Evolutionary conservation across 106 monocot species (phyloP), one percentile per base, ranked within the genome.

Genomic region (Dendrobium nobile): DNA sequence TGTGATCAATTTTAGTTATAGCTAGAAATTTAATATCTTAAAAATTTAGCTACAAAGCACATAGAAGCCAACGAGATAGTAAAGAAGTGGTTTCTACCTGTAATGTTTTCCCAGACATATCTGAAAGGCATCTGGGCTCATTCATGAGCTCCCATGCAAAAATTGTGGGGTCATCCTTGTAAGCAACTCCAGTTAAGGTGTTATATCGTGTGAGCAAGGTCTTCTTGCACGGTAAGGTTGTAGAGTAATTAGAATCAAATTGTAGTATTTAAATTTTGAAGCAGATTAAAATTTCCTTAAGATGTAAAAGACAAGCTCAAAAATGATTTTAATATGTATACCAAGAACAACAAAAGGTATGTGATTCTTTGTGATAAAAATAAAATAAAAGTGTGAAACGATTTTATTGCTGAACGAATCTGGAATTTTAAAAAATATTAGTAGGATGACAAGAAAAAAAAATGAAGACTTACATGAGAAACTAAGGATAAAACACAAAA

Each of bases 121-220:
- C 89, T 44, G 87, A 87, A 82, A 75, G 82, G 89, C 89, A 89
- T 80, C 89, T 77, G 27, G 89, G 86, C 79, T 89, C 89, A 68
- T 89, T 89, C 80, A 89, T 89, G 9, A 89, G 89, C 78, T 89
- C 89, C 89, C 89, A 89, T 26, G 89, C 86, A 80, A 89, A 80
- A 45, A 89, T 85, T 48, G 85, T 82, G 40, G 89, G 87, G 19
- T 89, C 89, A 80, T 89, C 89, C 78, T 84, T 89, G 64, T 89
- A 89, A 10, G 85, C 78, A 24, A 82, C 80, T 56, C 85, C 85
- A 58, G 87, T 89, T 17, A 87, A 13, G 65, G 84, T 87, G 87
- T 89, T 89, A 41, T 72, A 17, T 82, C 89, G 82, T 54, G 84
- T 89, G 61, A 89, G 82, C 80, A 89, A 80, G n/a, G 84, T 80